phyloP scores from a whole-genome alignment of 2,329 filamentous ascomycete species.

The Ilyonectria destructans region DNA sequence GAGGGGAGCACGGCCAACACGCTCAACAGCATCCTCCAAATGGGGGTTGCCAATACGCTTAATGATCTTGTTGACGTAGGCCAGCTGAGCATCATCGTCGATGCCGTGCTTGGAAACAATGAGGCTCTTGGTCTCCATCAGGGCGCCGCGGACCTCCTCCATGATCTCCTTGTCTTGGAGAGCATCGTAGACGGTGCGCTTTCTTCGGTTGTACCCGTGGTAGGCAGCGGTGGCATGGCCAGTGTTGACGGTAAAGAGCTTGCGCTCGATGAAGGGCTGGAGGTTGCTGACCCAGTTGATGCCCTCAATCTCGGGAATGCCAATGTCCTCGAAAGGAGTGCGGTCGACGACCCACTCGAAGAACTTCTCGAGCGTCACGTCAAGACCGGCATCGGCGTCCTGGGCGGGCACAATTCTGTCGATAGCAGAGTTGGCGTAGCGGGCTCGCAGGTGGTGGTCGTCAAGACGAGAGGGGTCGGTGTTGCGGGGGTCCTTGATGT shows the following conservation, averaged over 20 bases:
- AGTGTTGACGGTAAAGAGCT: conserved; percentile 99
- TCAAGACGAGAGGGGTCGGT: conserved; percentile 78
- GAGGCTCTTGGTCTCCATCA: conserved; percentile 88
- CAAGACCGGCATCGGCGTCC: conserved; percentile 82
- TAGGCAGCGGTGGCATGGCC: conserved; percentile 97
- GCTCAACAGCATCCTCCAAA: conserved; percentile 92
- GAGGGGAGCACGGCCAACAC: conserved; percentile 93
- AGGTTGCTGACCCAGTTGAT: conserved; percentile 96
- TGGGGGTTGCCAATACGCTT: conserved; percentile 93
- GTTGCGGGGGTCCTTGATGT: conserved; percentile 84
- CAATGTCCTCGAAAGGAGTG: conserved; percentile 82
- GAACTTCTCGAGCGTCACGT: conserved; percentile 98
- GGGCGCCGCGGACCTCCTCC: conserved; percentile 82
- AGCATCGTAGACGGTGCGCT: conserved; percentile 91
- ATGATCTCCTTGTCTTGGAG: conserved; percentile 87
- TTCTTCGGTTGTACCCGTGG: conserved; percentile 90
- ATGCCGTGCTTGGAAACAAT: conserved; percentile 93
- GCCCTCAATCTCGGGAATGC: conserved; percentile 82
- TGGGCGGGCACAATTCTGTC: conserved; percentile 98
- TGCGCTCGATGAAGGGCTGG: conserved; percentile 97
- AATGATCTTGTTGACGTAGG: conserved; percentile 94
- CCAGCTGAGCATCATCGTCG: conserved; percentile 79
- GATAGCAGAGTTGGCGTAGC: conserved; percentile 97
- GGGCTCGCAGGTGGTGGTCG: conserved; percentile 81
- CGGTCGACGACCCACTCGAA: conserved; percentile 98